These are phyloP conservation scores for Agaricus subrufescens DNA, from an alignment of 768 basidiomycete species.

Conservation along the genomic window DNA sequence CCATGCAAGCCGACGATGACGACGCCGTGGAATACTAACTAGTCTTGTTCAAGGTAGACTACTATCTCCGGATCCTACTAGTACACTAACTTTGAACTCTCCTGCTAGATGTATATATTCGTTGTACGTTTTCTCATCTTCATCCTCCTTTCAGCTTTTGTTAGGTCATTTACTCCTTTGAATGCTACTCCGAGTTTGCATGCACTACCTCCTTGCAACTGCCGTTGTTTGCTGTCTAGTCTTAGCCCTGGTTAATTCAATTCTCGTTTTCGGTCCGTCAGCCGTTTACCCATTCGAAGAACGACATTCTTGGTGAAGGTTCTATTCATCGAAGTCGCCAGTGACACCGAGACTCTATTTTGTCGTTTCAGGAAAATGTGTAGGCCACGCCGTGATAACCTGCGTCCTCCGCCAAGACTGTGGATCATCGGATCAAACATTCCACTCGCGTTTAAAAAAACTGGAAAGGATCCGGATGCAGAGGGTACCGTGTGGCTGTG, in stretches of 20 bases:
- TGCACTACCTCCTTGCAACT: neutral
- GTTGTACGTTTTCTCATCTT: constrained; percentile 23
- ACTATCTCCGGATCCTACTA: neutral
- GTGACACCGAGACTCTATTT: no score
- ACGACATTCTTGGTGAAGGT: no score
- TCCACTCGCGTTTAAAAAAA: no score
- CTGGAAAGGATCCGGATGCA: no score
- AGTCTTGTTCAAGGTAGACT: constrained; percentile 12
- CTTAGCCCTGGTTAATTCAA: neutral
- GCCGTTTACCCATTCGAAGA: no score
- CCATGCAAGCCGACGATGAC: constrained; percentile 67
- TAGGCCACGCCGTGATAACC: no score
- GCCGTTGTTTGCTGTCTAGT: neutral
- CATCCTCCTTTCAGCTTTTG: constrained; percentile 13
- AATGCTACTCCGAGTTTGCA: neutral
- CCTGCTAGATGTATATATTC: constrained; percentile 6
- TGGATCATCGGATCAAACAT: no score
- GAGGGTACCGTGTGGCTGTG: no score
- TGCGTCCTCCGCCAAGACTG: no score
- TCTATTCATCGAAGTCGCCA: no score
- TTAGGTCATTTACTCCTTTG: constrained; percentile 2
- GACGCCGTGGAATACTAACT: constrained; percentile 77
- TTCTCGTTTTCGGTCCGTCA: neutral
- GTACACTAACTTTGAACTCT: neutral
- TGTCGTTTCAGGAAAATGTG: no score